A percentile compares a stretch with the other conserved stretches of the same genome.
Evolutionary conservation across 345 rosid genomes (phyloP).

Genomic region (Aquilaria sinensis): DNA sequence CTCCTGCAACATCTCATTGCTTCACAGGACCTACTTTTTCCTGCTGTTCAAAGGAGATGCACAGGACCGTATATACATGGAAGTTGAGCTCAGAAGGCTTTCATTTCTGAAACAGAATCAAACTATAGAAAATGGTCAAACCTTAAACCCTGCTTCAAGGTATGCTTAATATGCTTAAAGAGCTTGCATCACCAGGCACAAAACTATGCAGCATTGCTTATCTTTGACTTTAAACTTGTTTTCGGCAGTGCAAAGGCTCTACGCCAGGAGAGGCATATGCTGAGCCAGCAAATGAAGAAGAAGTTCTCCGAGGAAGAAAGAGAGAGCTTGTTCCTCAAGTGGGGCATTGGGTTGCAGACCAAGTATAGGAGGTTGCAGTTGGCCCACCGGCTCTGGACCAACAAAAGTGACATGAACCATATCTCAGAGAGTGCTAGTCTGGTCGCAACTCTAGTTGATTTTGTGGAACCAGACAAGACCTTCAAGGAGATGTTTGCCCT

Average conservation of each 20-base stretch:
- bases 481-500: conserved; percentile 45
- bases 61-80: conserved; percentile 76
- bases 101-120: conserved; percentile 51
- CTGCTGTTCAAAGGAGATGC: conserved; percentile 76
- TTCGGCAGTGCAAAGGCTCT: conserved; percentile 49
- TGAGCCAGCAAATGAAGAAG: conserved; percentile 54
- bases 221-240: background rate
- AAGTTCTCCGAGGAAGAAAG: conserved; percentile 48
- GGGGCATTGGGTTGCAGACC: conserved; percentile 58
- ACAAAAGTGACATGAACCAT: conserved; percentile 55
- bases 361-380: conserved; percentile 61
- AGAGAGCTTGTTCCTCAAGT: conserved; percentile 58
- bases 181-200: background rate
- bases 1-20: conserved; percentile 64
- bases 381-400: conserved; percentile 57
- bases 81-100: conserved; percentile 76
- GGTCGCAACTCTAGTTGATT: conserved; percentile 63
- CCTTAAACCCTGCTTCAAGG: conserved; percentile 47
- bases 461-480: conserved; percentile 33
- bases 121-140: conserved; percentile 46
- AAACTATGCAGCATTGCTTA: background rate
- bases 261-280: conserved; percentile 59
- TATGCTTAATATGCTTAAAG: conserved; percentile 9
- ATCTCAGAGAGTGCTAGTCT: conserved; percentile 60
- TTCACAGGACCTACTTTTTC: conserved; percentile 89